A percentile compares a stretch with the other conserved stretches of the same genome.
Evolutionary conservation across 805 yeast species (phyloP).

Genomic region (Metschnikowia dekortorum): DNA sequence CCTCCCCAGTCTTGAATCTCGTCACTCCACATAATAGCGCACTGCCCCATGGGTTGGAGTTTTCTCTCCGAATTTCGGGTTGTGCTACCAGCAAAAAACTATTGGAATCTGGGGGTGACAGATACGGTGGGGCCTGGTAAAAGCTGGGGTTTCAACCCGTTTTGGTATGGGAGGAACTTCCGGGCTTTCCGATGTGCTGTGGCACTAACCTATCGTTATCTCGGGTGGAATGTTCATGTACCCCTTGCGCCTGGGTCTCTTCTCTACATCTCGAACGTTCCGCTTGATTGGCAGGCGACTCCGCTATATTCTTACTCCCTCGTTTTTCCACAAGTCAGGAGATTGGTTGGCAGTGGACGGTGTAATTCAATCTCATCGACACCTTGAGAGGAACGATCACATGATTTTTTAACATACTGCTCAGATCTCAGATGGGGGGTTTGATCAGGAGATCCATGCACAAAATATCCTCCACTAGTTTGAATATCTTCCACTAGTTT

Average conservation of each 20-base stretch:
- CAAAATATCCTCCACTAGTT: slow-evolving; percentile 39
- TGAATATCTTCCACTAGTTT: too few species aligned
- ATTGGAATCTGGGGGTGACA: background rate
- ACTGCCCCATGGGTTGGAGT: slow-evolving; percentile 17
- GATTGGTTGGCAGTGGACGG: background rate
- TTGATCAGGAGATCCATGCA: slow-evolving; percentile 5
- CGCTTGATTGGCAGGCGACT: background rate
- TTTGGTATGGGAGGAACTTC: background rate
- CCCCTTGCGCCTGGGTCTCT: background rate
- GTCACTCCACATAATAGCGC: too few species aligned
- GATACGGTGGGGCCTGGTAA: background rate
- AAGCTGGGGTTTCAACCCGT: background rate
- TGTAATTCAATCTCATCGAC: background rate
- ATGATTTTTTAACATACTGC: background rate
- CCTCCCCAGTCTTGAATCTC: too few species aligned
- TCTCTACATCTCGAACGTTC: background rate
- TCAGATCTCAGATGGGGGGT: background rate
- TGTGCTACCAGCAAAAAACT: background rate
- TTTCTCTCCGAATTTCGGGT: slow-evolving; percentile 3
- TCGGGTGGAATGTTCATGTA: background rate
- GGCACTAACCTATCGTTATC: background rate
- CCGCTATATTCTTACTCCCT: background rate
- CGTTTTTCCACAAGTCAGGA: slow-evolving; percentile 1
- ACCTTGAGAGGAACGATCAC: background rate
- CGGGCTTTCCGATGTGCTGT: background rate